Base-by-base conservation (phyloP, 441 rosid genomes). In the Erodium moschatum region DNA sequence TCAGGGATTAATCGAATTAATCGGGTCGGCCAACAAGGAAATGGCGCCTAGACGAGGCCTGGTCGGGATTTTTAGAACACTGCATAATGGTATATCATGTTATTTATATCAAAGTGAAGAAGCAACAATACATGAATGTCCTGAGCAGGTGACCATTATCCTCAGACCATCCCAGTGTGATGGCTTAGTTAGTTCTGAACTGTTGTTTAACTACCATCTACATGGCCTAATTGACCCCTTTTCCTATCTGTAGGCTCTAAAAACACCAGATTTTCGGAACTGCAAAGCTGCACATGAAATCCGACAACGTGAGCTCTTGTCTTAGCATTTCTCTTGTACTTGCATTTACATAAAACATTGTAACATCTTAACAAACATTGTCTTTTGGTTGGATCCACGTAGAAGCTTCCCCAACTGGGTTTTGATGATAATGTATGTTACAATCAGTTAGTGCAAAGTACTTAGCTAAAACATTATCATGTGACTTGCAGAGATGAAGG, bases 281-380 rank as follows among this genome's bases (percentile, higher is more conserved):
- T 85, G 84, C 76, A 77, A 84, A 70, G 97, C 84, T 33, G 86
- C 95, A 54, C 68, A 69, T 13, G 93, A 93, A 73, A 79, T 90
- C 73, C 78, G 66, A 75, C 89, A 85, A 74, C 79, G 97, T 93
- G 82, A 83, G 95, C 50, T 76, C 38, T 33, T 62, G 21, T 31
- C 65, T 29, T 3, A 50, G 29, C 20, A 31, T 24, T 24, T 24
- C 27, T 24, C 27, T 0, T 24, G 27, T 24, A 56, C 13, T 16
- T 68, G 58, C 24, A 50, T 18, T 52, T 50, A 50, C 12, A 5
- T 1, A 4, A 2, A 13, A 50, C 58, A 2, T 19, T 20, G 33
- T 20, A 61, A 15, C 3, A 52, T 52, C 20, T 16, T 0, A n/a
- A n/a, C n/a, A 50, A 19, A 50, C 15, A 18, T 52, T 52, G 6